Evolutionary conservation across 345 rosid species (phyloP), one percentile per base, ranked within the genome.

Genomic region (Geranium brycei): DNA sequence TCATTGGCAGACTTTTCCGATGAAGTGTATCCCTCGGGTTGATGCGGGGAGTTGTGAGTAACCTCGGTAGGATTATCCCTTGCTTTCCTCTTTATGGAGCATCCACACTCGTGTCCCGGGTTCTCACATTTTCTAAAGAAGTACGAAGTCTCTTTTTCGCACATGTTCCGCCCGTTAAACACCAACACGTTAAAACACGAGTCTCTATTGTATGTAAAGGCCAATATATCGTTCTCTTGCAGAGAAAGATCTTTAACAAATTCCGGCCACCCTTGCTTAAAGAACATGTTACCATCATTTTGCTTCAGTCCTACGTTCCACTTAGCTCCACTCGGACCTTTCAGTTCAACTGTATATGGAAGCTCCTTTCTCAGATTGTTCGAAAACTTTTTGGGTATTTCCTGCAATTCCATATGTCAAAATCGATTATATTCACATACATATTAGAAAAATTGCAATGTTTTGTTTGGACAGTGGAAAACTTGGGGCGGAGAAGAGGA

Each of bases 101-200:
- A 31, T 57, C 67, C 76, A 57, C 66, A 67, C 40, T 71, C 69
- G 23, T 60, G 63, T 70, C 64, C 83, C 12, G 63, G 71, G 66
- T 76, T 83, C 1, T 66, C 73, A 64, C 82, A 73, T 78, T 73
- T 80, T 66, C 75, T 81, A 35, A 79, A 77, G 66, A 91, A 85
- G 63, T 86, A 88, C 17, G 88, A 70, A 67, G 80, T 67, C 28
- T 74, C 87, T 72, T 82, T 91, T 79, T 91, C 93, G 51, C 96
- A 91, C 71, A 78, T 67, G 71, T 78, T 86, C n/a, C 51, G 62
- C 64, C 79, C 75, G 59, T 86, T 80, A 56, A 91, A 82, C 63
- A 82, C 62, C 62, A 85, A 58, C 19, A 88, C 97, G 72, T 91
- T 85, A 59, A 91, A 88, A 57, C 76, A 75, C 23, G 93, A 86